These are phyloP conservation scores for Nitzschia sp. DNA, from an alignment of 108 stramenopile genomes.

Conservation along the genomic window DNA sequence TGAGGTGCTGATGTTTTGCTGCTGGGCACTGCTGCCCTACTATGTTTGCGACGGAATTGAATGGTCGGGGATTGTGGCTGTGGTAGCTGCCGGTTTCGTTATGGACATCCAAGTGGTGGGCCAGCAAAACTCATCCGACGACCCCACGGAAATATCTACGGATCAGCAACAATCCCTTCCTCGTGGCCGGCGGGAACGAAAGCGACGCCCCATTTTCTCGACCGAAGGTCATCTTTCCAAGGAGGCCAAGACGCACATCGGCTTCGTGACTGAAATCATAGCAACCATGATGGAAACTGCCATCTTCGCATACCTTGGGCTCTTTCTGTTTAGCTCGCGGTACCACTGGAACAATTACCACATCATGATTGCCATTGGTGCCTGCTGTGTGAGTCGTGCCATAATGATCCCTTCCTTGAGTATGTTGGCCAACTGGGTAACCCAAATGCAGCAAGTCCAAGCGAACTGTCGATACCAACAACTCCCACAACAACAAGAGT, in stretches of 20 bases:
- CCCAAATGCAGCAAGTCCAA: conserved; percentile 47
- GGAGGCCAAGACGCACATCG: conserved; percentile 60
- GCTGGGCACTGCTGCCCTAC: conserved; percentile 89
- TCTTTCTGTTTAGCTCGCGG: conserved; percentile 81
- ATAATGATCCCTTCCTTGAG: conserved; percentile 83
- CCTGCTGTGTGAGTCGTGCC: conserved; percentile 70
- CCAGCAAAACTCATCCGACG: conserved; percentile 17
- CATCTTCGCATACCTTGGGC: conserved; percentile 89
- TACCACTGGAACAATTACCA: conserved; percentile 82
- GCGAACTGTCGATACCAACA: conserved; percentile 24
- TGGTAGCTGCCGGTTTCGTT: conserved; percentile 89
- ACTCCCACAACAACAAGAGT: conserved; percentile 13
- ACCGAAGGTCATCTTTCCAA: conserved; percentile 63
- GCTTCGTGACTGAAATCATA: conserved; percentile 82
- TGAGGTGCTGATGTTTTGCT: conserved; percentile 85
- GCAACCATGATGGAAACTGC: conserved; percentile 89
- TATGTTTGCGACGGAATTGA: conserved; percentile 89
- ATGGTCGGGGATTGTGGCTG: conserved; percentile 91
- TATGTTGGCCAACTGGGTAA: conserved; percentile 64
- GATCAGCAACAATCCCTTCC: neutral
- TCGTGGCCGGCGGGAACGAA: conserved; percentile 15
- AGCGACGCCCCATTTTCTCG: conserved; percentile 42
- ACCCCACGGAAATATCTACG: neutral
- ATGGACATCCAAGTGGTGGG: conserved; percentile 88
- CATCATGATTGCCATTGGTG: conserved; percentile 61